A percentile compares a stretch with the other conserved stretches of the same genome.
Conservation (phyloP, 768 basidiomycete genomes). For the Rhizopogon rudus region DNA sequence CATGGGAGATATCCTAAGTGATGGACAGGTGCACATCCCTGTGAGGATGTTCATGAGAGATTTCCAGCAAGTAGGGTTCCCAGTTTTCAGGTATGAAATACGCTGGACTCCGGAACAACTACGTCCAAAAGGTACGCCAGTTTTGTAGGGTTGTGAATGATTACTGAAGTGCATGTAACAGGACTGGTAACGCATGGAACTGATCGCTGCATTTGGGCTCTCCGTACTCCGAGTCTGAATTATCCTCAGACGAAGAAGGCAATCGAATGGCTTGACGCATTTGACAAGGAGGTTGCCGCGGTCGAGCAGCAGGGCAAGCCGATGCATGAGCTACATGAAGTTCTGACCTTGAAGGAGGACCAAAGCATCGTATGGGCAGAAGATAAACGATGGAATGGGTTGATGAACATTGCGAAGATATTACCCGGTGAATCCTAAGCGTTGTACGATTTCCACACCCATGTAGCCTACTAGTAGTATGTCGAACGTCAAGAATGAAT, state of each 20-base stretch:
- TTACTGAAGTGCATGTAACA: slow-evolving; percentile 19
- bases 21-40: slow-evolving; percentile 65
- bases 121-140: slow-evolving; percentile 42
- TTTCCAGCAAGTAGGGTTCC: slow-evolving; percentile 49
- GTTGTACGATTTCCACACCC: not conserved
- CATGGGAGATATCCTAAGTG: slow-evolving; percentile 58
- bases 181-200: slow-evolving; percentile 70
- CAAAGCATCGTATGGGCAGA: slow-evolving; percentile 48
- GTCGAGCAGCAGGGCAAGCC: slow-evolving; percentile 32
- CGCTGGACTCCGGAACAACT: slow-evolving; percentile 62
- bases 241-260: slow-evolving; percentile 43
- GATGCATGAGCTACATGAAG: slow-evolving; percentile 29
- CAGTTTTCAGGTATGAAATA: slow-evolving; percentile 64
- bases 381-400: slow-evolving; percentile 49
- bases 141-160: not conserved
- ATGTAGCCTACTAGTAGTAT: not conserved
- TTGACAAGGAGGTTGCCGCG: slow-evolving; percentile 39
- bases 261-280: slow-evolving; percentile 47
- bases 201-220: slow-evolving; percentile 59
- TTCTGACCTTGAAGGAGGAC: slow-evolving; percentile 49
- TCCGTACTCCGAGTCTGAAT: slow-evolving; percentile 46
- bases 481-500: not conserved
- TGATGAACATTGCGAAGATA: slow-evolving; percentile 35
- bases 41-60: slow-evolving; percentile 60
- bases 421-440: slow-evolving; percentile 19